Conservation (phyloP, 169 alveolate species). For the Miamiensis avidus region DNA sequence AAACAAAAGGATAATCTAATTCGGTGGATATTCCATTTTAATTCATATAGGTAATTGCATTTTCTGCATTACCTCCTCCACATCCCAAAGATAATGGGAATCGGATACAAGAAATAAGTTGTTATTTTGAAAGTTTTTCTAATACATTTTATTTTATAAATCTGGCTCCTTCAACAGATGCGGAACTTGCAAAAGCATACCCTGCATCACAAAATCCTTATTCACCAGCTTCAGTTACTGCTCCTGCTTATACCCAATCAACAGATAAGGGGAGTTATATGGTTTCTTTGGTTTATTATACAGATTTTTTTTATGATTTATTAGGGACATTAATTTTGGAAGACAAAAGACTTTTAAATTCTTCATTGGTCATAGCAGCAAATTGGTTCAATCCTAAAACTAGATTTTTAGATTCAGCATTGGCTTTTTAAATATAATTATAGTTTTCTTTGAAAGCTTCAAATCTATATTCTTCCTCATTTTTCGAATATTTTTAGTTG, state of each 20-base stretch:
- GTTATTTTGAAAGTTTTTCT: slow-evolving; percentile 67
- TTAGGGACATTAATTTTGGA: background rate
- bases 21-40: slow-evolving; percentile 63
- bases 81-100: slow-evolving; percentile 74
- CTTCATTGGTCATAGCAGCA: slow-evolving; percentile 1
- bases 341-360: slow-evolving; percentile 2
- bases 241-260: slow-evolving; percentile 61
- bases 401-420: slow-evolving; percentile 30
- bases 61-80: slow-evolving; percentile 80
- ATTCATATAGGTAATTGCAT: slow-evolving; percentile 61
- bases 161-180: slow-evolving; percentile 68
- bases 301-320: background rate
- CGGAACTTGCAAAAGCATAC: slow-evolving; percentile 80
- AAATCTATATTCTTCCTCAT: slow-evolving; percentile 58
- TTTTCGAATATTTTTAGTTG: slow-evolving; percentile 45
- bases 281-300: background rate
- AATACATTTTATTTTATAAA: slow-evolving; percentile 51
- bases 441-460: slow-evolving; percentile 50
- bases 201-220: slow-evolving; percentile 79
- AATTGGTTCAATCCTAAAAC: slow-evolving; percentile 39
- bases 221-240: slow-evolving; percentile 53
- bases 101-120: slow-evolving; percentile 73
- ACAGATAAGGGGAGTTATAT: slow-evolving; percentile 12
- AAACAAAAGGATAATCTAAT: slow-evolving; percentile 70
- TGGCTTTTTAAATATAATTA: slow-evolving; percentile 25